Percentiles rank a stretch among this genome's conserved stretches.
Conservation (phyloP, 2,329 filamentous ascomycete species). For the Achaetomium macrosporum region DNA sequence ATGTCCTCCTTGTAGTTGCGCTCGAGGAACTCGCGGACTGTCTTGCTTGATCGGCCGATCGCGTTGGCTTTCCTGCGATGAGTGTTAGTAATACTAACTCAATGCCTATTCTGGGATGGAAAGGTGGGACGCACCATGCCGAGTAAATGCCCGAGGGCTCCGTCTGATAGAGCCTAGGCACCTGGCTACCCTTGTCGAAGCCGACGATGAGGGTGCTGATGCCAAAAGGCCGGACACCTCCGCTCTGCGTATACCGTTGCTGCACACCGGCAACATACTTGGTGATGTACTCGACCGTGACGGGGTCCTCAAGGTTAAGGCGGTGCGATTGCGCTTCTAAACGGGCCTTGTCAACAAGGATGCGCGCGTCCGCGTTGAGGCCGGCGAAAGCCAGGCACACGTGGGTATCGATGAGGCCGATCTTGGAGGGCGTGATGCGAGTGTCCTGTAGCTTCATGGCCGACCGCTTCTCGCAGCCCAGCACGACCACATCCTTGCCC, state of each 20-base stretch:
- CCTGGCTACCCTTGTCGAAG: slow-evolving; percentile 90
- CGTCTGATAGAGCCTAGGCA: slow-evolving; percentile 90
- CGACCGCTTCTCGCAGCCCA: slow-evolving; percentile 97
- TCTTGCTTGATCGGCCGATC: slow-evolving; percentile 97
- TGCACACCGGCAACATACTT: slow-evolving; percentile 98
- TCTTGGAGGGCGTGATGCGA: slow-evolving; percentile 97
- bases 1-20: slow-evolving; percentile 98
- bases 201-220: slow-evolving; percentile 97
- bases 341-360: slow-evolving; percentile 95
- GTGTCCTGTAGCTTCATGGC: slow-evolving; percentile 99
- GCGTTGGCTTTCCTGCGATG: slow-evolving; percentile 89
- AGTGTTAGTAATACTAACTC: neutral
- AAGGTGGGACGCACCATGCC: slow-evolving; percentile 66
- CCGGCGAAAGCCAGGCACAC: slow-evolving; percentile 96
- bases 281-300: slow-evolving; percentile 98
- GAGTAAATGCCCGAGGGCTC: slow-evolving; percentile 99
- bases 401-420: slow-evolving; percentile 91
- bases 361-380: slow-evolving; percentile 94
- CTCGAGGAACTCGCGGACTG: slow-evolving; percentile 96
- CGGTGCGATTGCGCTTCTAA: slow-evolving; percentile 96
- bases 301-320: slow-evolving; percentile 92
- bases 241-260: slow-evolving; percentile 97
- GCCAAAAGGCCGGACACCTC: slow-evolving; percentile 96
- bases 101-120: too few species aligned
- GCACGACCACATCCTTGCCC: slow-evolving; percentile 85